Conservation (phyloP, 225 moss, liverwort and hornwort genomes). For the Sphagnum contortum region DNA sequence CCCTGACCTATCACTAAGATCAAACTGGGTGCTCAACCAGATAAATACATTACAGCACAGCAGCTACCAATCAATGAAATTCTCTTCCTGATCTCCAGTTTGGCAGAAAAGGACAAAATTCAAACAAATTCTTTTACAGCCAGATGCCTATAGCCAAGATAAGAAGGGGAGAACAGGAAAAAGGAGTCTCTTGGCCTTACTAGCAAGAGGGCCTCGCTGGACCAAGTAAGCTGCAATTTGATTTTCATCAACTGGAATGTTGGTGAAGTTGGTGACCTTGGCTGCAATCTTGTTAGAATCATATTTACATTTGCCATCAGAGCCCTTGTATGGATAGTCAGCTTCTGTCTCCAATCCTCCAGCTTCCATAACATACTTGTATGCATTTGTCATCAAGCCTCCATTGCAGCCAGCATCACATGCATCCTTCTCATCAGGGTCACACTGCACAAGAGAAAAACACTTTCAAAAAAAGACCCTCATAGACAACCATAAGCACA, state of each 20-base stretch:
- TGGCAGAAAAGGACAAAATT: not conserved
- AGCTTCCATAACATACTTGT: slow-evolving; percentile 59
- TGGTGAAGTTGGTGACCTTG: slow-evolving; percentile 70
- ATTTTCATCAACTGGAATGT: slow-evolving; percentile 63
- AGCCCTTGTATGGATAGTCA: slow-evolving; percentile 69
- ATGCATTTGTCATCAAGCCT: slow-evolving; percentile 76
- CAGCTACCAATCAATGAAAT: no score
- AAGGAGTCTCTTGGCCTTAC: slow-evolving; percentile 19
- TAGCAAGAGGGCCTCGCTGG: slow-evolving; percentile 68
- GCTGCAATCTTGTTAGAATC: slow-evolving; percentile 46
- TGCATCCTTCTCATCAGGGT: slow-evolving; percentile 33
- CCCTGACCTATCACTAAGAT: not conserved
- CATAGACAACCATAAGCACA: no score
- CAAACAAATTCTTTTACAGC: not conserved
- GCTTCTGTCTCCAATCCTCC: slow-evolving; percentile 67
- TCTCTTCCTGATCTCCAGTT: no score
- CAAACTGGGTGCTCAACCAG: not conserved
- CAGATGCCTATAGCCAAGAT: not conserved
- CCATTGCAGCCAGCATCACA: slow-evolving; percentile 70
- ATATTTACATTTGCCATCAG: slow-evolving; percentile 51
- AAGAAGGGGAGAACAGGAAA: slow-evolving; percentile 1
- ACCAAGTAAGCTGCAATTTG: slow-evolving; percentile 70
- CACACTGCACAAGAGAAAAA: slow-evolving; percentile 39
- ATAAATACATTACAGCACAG: no score
- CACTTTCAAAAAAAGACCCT: not conserved